Conservation (phyloP, 2,329 filamentous ascomycete genomes). For the Colletotrichum sp. region DNA sequence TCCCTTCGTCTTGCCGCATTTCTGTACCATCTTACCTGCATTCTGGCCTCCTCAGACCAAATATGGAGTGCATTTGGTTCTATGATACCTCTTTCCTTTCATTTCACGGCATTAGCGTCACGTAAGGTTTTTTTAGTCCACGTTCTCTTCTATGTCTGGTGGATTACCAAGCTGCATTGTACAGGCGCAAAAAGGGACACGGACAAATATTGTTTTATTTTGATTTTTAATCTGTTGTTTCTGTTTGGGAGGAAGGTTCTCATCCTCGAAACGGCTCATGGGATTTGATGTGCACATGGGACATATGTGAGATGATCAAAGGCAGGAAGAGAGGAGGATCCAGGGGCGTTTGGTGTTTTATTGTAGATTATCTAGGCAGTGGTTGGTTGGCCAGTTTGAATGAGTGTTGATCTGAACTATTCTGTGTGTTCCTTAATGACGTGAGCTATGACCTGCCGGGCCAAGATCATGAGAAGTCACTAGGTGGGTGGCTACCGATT, state of each 20-base stretch:
- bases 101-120: conserved; percentile 20
- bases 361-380: conserved; percentile 1
- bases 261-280: not conserved
- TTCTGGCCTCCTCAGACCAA: conserved; percentile 3
- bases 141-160: conserved; percentile 1
- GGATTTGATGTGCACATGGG: conserved; percentile 10
- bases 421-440: not conserved
- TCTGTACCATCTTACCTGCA: conserved; percentile 16
- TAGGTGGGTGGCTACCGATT: not conserved
- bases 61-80: conserved; percentile 20
- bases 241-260: not conserved
- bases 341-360: not conserved
- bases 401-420: not conserved
- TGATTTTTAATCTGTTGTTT: not conserved
- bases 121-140: conserved; percentile 6
- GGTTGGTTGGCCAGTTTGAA: conserved; percentile 4
- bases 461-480: not conserved
- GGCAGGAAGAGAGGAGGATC: not conserved
- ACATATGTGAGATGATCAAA: conserved; percentile 15
- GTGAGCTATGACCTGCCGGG: not conserved
- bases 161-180: conserved; percentile 2
- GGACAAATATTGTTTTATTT: conserved; percentile 4
- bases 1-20: not conserved
- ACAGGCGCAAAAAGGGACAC: conserved; percentile 4
- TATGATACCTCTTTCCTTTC: conserved; percentile 23